These are phyloP conservation scores for Arabis alpina DNA, from an alignment of 345 rosid species.

Conservation along the genomic window DNA sequence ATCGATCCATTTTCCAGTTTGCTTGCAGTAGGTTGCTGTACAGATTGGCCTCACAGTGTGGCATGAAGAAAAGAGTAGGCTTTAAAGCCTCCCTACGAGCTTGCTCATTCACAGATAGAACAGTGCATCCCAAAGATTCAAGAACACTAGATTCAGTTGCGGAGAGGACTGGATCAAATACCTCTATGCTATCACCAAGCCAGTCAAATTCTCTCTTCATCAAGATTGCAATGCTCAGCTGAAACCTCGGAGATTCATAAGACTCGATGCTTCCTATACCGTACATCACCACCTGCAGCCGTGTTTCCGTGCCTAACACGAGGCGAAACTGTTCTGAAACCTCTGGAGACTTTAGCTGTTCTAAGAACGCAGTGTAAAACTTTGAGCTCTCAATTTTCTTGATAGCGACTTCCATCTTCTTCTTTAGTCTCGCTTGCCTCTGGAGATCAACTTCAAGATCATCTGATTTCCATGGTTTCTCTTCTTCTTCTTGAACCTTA, in stretches of 20 bases:
- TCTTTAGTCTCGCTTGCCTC: constrained; percentile 59
- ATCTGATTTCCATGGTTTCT: constrained; percentile 57
- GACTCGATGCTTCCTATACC: constrained; percentile 91
- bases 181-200: constrained; percentile 70
- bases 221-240: constrained; percentile 75
- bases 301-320: constrained; percentile 62
- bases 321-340: constrained; percentile 45
- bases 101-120: constrained; percentile 74
- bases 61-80: constrained; percentile 87
- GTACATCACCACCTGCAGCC: constrained; percentile 69
- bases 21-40: constrained; percentile 72
- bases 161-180: constrained; percentile 85
- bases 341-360: constrained; percentile 62
- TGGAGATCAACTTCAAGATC: constrained; percentile 52
- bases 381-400: constrained; percentile 59
- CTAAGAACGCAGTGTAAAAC: constrained; percentile 59
- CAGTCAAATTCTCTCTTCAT: constrained; percentile 73
- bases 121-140: constrained; percentile 70
- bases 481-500: constrained; percentile 32
- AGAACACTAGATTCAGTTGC: constrained; percentile 65
- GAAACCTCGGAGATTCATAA: constrained; percentile 74
- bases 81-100: constrained; percentile 64
- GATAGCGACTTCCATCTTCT: constrained; percentile 55
- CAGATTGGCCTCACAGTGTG: constrained; percentile 83
- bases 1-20: constrained; percentile 59